Base-by-base conservation (phyloP, 805 yeast genomes). In the Scheffersomyces stipitis region DNA sequence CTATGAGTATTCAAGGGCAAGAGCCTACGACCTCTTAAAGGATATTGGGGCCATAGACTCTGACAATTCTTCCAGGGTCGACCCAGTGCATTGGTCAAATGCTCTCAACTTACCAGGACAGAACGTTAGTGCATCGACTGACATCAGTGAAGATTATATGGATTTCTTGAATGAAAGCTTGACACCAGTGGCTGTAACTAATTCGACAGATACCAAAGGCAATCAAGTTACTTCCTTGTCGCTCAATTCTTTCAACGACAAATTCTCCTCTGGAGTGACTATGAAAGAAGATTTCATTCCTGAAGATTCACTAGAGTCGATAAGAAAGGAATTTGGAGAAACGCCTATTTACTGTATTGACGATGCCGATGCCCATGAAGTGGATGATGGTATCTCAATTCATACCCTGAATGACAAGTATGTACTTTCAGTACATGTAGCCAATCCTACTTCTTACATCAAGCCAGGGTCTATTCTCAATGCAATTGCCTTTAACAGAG, bases 381-480 rank as follows among this genome's bases (percentile, higher is more conserved):
- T 93, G 41, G 99, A 91, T 59, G 99, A 91, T 60, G 99, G 97
- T 31, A 71, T 91, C 18, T 78, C 96, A 1, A 66, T 91, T 14
- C 66, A 65, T 30, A 44, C 42, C 3, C 35, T 53, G 3, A 50
- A 49, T 18, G 44, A 45, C 18, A 52, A 52, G 10, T 76, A 64
- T 46, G 62, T 66, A 7, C 46, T 90, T 4, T 75, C 82, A 20
- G 71, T 88, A 2, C 96, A 85, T 56, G 78, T 91, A 44, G 97
- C 98, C 1, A 89, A 91, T 56, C 97, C 97, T 0, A 70, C 87
- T 0, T 82, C 96, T 0, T 76, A 72, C 44, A 58, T 86, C 38
- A 56, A 53, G 15, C 71, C 72, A 1, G 41, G 49, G 5, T 66
- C 72, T 0, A 44, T 51, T 2, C 44, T 80, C 16, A 66, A 81